Base-by-base conservation (phyloP, 2,329 filamentous ascomycete genomes). In the Talaromyces sp. region DNA sequence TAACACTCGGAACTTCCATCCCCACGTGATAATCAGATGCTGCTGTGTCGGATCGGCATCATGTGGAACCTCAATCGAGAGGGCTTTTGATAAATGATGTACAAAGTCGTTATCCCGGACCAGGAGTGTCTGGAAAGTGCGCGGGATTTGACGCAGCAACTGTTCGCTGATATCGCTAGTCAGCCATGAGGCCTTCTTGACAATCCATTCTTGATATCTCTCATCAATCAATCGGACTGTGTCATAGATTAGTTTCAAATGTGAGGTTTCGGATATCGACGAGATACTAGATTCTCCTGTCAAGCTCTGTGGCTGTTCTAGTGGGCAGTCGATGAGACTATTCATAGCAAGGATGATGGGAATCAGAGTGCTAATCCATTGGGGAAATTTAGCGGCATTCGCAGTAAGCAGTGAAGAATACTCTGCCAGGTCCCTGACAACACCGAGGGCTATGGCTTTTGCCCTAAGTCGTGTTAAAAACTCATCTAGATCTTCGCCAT, bases 1-100 rank as follows among this genome's bases (percentile, higher is more conserved):
- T 47, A 89, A 76, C 1, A 87, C 76, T 39, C 79, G 77, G 62
- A 96, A 86, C 46, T 85, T 86, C 87, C 89, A 95, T 29, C 74
- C 77, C 63, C 82, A 75, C 66, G 65, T 58, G 32, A 77, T 64
- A 11, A 77, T 70, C 20, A 61, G 59, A 5, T 70, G 58, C 19
- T 65, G 61, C 33, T 75, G 69, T 29, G 65, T 60, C 11, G 49
- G 36, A 16, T 47, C 55, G 6, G 61, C 49, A 24, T 60, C 58
- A n/a, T 69, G 65, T 5, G 73, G 70, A 10, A 72, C 54, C 4
- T 67, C 41, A 27, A 75, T 65, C 3, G 67, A 65, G 22, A 78
- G 64, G 49, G 75, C 68, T 14, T 66, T 52, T 8, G 70, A 66
- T 30, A 77, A 62, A 40, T 68, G 64, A 7, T 58, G 51, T n/a